These are phyloP conservation scores for Aspergillus glaucus DNA, from an alignment of 2,329 filamentous ascomycete species.

Conservation along the genomic window DNA sequence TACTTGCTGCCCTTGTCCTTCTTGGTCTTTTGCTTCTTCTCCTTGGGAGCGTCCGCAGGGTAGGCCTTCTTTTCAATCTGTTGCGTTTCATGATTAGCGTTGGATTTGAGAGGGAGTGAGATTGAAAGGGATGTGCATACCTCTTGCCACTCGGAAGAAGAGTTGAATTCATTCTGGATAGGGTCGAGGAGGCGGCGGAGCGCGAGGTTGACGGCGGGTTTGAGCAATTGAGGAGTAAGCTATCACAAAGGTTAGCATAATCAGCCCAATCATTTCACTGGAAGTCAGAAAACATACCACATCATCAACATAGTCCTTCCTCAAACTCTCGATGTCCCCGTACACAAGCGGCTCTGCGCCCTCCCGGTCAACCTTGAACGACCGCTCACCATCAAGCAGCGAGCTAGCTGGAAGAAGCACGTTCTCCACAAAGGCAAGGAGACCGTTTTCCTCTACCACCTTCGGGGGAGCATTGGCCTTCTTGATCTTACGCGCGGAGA, in stretches of 20 bases:
- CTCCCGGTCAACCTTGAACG: constrained; percentile 65
- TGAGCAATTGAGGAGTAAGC: constrained; percentile 44
- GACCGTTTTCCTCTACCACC: constrained; percentile 73
- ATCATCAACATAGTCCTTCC: constrained; percentile 72
- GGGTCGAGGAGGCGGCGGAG: constrained; percentile 69
- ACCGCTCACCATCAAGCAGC: constrained; percentile 38
- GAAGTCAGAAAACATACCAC: constrained; percentile 47
- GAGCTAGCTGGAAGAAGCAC: constrained; percentile 66
- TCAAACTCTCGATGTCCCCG: constrained; percentile 62
- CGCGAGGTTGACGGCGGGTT: constrained; percentile 71
- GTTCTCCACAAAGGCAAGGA: constrained; percentile 78
- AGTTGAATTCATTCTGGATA: constrained; percentile 67
- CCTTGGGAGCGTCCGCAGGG: not conserved
- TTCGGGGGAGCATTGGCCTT: constrained; percentile 78
- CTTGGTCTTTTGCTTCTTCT: not conserved
- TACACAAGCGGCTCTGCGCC: constrained; percentile 67
- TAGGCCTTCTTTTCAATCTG: constrained; percentile 40
- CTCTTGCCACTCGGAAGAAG: constrained; percentile 71
- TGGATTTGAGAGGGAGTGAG: not conserved
- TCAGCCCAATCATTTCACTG: not conserved
- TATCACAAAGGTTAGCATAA: not conserved
- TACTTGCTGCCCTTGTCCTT: constrained; percentile 19
- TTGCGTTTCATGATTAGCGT: not conserved
- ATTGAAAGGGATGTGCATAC: constrained; percentile 32
- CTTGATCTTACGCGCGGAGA: constrained; percentile 71